Percentiles rank a stretch among this genome's conserved stretches.
Conservation (phyloP, 179 eudicot genomes). For the Nepenthes alata region DNA sequence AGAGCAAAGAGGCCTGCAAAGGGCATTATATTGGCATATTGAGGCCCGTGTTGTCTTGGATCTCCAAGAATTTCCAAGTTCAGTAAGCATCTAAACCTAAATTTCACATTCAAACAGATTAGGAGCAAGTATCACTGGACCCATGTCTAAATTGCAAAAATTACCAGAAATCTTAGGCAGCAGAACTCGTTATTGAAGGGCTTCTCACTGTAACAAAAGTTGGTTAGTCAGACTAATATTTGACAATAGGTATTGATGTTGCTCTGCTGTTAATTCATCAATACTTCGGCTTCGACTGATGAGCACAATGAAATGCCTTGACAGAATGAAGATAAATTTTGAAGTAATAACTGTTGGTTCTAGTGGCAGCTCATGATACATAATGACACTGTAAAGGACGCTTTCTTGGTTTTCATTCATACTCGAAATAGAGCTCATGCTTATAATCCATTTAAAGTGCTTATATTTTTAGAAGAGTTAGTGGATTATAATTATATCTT, state of each 20-base stretch:
- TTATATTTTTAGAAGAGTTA: too few species aligned
- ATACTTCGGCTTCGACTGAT: background rate
- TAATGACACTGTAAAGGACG: background rate
- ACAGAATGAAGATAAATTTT: background rate
- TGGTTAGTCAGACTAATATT: background rate
- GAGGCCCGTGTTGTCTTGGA: constrained; percentile 98
- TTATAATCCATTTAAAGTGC: too few species aligned
- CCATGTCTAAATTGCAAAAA: background rate
- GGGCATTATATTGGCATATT: constrained; percentile 94
- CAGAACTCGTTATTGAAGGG: background rate
- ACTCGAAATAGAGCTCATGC: background rate
- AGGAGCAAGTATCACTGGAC: background rate
- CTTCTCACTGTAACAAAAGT: background rate
- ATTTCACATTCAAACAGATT: background rate
- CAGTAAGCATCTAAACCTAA: constrained; percentile 36
- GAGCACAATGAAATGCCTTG: background rate
- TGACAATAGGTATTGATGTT: background rate
- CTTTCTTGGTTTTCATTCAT: background rate
- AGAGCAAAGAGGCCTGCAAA: constrained; percentile 91
- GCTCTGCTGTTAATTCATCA: background rate
- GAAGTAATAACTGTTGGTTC: background rate
- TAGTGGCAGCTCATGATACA: background rate
- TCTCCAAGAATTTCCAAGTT: constrained; percentile 63
- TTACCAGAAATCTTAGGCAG: too few species aligned
- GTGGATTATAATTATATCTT: too few species aligned